These are phyloP conservation scores for Infundibulicybe gibba DNA, from an alignment of 768 basidiomycete species.

Conservation along the genomic window DNA sequence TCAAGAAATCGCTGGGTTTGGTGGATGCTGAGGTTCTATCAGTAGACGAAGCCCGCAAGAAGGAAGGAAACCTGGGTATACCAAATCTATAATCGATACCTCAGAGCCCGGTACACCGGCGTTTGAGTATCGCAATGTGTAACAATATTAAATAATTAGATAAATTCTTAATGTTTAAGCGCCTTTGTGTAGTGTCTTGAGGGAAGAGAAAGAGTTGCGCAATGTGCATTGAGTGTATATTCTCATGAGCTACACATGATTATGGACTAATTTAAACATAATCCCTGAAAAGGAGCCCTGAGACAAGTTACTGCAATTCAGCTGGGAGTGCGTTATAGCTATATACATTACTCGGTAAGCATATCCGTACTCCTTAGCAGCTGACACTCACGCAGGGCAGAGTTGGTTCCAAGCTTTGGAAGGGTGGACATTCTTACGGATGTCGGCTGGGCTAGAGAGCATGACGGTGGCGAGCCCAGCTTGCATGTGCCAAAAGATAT, in stretches of 20 bases:
- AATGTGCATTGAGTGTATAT: too few relatives aligned
- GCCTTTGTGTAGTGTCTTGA: too few relatives aligned
- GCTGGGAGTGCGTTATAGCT: too few relatives aligned
- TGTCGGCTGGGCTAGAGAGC: neutral
- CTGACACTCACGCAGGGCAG: conserved; percentile 11
- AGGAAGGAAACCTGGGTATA: conserved; percentile 56
- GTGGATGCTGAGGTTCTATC: conserved; percentile 68
- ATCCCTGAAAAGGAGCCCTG: neutral
- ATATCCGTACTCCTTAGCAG: too few relatives aligned
- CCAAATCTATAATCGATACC: conserved; percentile 67
- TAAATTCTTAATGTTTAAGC: too few relatives aligned
- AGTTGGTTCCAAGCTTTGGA: conserved; percentile 7
- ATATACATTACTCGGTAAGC: too few relatives aligned
- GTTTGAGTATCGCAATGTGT: conserved; percentile 83
- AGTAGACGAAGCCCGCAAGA: conserved; percentile 63
- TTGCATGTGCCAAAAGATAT: neutral
- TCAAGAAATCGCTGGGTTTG: conserved; percentile 73
- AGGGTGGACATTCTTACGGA: conserved; percentile 2
- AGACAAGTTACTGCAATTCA: too few relatives aligned
- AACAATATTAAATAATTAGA: conserved; percentile 12
- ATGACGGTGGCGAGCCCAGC: too few relatives aligned
- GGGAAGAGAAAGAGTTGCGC: too few relatives aligned
- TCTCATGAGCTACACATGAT: too few relatives aligned
- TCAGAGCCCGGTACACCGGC: conserved; percentile 87
- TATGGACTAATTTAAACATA: neutral